Conservation (phyloP, 148 eudicot species). For the Camellia japonica region DNA sequence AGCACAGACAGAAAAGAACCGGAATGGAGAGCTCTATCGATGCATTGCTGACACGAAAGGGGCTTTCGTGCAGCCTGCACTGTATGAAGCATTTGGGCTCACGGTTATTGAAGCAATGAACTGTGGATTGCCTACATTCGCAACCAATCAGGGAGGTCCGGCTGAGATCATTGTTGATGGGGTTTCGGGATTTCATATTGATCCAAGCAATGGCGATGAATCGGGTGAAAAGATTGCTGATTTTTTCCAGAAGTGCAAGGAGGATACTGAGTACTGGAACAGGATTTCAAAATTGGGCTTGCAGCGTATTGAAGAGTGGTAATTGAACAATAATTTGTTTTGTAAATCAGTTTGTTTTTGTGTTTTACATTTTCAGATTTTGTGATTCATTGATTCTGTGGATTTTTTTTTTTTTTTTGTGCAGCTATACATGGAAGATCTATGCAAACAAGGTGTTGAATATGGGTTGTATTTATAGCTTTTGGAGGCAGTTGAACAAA, state of each 20-base stretch:
- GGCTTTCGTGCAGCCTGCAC: slow-evolving; percentile 90
- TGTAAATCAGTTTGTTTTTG: neutral
- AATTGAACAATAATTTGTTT: slow-evolving; percentile 14
- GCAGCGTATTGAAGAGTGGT: slow-evolving; percentile 83
- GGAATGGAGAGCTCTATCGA: slow-evolving; percentile 84
- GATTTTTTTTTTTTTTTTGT: neutral
- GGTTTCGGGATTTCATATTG: slow-evolving; percentile 80
- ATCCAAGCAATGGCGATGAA: slow-evolving; percentile 75
- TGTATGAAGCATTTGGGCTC: slow-evolving; percentile 93
- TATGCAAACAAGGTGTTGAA: slow-evolving; percentile 89
- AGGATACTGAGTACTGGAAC: slow-evolving; percentile 62
- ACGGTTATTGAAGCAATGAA: slow-evolving; percentile 98
- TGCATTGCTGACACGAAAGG: slow-evolving; percentile 84
- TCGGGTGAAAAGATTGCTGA: slow-evolving; percentile 81
- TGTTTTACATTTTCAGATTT: neutral
- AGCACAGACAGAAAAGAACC: slow-evolving; percentile 74
- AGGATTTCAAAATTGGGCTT: slow-evolving; percentile 59
- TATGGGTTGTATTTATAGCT: slow-evolving; percentile 74
- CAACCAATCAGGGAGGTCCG: slow-evolving; percentile 95
- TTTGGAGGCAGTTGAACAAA: slow-evolving; percentile 71
- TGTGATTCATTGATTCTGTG: too few species aligned
- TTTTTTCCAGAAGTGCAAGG: slow-evolving; percentile 71
- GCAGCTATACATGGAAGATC: slow-evolving; percentile 98
- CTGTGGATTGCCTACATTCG: slow-evolving; percentile 92
- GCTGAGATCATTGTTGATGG: slow-evolving; percentile 91